phyloP scores from a whole-genome alignment of 1,284 basidiomycete genomes.

The Cutaneotrichosporon spelunceum region DNA sequence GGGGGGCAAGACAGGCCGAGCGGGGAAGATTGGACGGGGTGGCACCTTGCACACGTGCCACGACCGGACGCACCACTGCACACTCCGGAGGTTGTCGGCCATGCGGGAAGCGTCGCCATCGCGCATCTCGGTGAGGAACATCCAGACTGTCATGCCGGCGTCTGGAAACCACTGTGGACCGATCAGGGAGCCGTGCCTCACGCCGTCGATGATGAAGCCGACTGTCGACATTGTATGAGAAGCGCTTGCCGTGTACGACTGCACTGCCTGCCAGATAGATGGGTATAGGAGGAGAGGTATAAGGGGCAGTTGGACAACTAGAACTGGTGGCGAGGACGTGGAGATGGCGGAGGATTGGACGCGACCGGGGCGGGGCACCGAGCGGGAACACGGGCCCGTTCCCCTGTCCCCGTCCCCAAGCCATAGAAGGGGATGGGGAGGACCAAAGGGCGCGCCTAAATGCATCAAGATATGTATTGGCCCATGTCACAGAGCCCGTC shows the following conservation, averaged over 20 bases:
- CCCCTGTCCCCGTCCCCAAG: no score
- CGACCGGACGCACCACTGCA: constrained; percentile 17
- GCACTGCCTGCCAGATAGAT: neutral
- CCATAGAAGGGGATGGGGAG: no score
- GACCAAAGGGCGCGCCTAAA: no score
- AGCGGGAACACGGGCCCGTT: no score
- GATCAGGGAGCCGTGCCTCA: constrained; percentile 15
- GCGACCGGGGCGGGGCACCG: constrained; percentile 1
- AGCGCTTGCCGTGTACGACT: neutral
- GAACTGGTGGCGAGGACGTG: no score
- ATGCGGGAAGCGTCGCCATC: constrained; percentile 7
- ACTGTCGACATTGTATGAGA: constrained; percentile 9
- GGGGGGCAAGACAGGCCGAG: no score
- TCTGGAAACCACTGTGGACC: constrained; percentile 20
- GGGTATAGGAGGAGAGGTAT: neutral
- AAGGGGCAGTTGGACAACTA: no score
- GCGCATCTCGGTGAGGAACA: constrained; percentile 11
- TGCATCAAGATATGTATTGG: no score
- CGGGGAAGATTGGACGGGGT: neutral
- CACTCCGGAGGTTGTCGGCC: constrained; percentile 5
- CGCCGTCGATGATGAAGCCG: constrained; percentile 19
- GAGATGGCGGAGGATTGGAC: neutral
- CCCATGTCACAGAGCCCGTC: no score
- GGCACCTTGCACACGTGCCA: neutral
- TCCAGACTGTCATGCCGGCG: constrained; percentile 20